Percentiles rank a stretch among this genome's conserved stretches.
Conservation (phyloP, 2,329 filamentous ascomycete species). For the Seiridium cupressi region DNA sequence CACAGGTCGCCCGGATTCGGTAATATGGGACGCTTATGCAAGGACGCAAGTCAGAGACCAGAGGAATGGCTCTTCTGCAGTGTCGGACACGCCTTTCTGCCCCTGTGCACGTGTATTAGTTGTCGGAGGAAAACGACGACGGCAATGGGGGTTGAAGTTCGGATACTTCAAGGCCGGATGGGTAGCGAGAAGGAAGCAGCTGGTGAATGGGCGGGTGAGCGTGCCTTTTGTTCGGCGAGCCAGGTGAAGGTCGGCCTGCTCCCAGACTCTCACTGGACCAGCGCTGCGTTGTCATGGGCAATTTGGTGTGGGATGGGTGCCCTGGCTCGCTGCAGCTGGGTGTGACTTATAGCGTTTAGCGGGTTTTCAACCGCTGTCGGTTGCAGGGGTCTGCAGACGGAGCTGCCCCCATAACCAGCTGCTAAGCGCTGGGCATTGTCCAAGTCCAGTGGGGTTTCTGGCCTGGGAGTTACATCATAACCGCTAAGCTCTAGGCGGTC, state of each 20-base stretch:
- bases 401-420: neutral
- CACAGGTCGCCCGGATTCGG: constrained; percentile 5
- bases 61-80: neutral
- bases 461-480: constrained; percentile 10
- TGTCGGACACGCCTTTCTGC: constrained; percentile 7
- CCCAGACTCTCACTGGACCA: neutral
- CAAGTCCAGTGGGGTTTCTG: neutral
- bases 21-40: neutral
- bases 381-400: neutral
- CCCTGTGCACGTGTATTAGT: constrained; percentile 4
- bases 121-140: constrained; percentile 10
- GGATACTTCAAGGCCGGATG: constrained; percentile 13
- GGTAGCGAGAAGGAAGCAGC: constrained; percentile 4
- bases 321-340: constrained; percentile 1
- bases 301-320: constrained; percentile 12
- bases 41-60: neutral
- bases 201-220: constrained; percentile 5
- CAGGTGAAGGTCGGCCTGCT: neutral
- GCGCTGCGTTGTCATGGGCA: constrained; percentile 12
- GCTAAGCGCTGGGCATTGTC: constrained; percentile 8
- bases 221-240: constrained; percentile 14
- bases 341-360: constrained; percentile 9
- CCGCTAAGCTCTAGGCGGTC: neutral
- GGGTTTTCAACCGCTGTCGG: constrained; percentile 13
- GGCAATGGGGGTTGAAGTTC: constrained; percentile 8